Conservation (phyloP, 306 rosid genomes). For the Quercus variabilis region DNA sequence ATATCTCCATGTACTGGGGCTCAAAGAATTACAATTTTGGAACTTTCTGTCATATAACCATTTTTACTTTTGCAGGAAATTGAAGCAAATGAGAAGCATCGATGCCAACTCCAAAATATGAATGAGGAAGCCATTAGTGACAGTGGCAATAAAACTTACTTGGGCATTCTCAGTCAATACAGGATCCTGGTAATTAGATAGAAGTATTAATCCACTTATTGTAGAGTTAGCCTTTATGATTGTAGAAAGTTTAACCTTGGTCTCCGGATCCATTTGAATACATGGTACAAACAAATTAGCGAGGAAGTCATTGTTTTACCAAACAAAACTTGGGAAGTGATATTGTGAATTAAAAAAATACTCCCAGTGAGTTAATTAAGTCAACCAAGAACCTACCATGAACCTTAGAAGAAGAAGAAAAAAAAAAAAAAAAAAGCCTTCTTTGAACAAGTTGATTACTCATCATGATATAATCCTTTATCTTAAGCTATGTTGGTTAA, state of each 20-base stretch:
- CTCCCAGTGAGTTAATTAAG: neutral
- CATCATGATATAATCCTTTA: neutral
- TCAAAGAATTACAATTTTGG: neutral
- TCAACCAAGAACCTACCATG: conserved; percentile 4
- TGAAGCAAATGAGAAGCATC: conserved; percentile 57
- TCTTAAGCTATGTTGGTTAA: neutral
- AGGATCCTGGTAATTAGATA: conserved; percentile 54
- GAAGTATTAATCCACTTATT: neutral
- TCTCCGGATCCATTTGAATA: neutral
- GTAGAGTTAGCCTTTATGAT: neutral
- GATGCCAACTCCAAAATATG: conserved; percentile 52
- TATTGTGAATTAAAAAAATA: neutral
- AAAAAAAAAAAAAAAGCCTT: neutral
- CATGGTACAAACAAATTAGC: neutral
- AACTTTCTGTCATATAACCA: conserved; percentile 9
- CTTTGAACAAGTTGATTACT: neutral
- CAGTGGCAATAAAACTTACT: conserved; percentile 55
- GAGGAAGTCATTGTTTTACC: neutral
- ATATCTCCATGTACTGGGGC: neutral
- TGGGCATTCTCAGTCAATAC: conserved; percentile 59
- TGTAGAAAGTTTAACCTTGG: neutral
- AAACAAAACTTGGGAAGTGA: neutral
- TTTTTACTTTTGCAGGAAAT: conserved; percentile 42
- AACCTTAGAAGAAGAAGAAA: too few species aligned
- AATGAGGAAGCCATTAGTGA: conserved; percentile 56